These are phyloP conservation scores for Neonectria sp. DNA, from an alignment of 2,329 filamentous ascomycete genomes.

Conservation along the genomic window DNA sequence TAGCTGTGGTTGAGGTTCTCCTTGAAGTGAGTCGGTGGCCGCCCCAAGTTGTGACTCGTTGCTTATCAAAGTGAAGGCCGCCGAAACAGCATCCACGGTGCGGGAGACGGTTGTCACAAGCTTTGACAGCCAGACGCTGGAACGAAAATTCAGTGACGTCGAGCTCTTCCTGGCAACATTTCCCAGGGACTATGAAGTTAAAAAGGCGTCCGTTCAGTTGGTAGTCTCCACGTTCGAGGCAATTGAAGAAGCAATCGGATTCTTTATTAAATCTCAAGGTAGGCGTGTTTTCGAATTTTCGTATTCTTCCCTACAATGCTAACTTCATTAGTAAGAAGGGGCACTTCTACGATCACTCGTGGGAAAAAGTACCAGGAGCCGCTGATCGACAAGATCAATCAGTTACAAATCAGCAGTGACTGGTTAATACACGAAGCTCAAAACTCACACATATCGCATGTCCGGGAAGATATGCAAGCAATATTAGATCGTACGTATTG, in stretches of 20 bases:
- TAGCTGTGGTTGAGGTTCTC: constrained; percentile 13
- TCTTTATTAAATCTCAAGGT: constrained; percentile 12
- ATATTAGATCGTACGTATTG: too few species aligned
- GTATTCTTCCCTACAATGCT: too few species aligned
- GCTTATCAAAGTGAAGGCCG: not conserved
- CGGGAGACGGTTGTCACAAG: constrained; percentile 2
- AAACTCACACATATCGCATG: too few species aligned
- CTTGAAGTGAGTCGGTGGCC: constrained; percentile 4
- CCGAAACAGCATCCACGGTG: not conserved
- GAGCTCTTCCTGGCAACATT: constrained; percentile 23
- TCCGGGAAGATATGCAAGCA: too few species aligned
- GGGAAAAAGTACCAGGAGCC: too few species aligned
- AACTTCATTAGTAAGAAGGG: too few species aligned
- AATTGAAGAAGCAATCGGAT: constrained; percentile 20
- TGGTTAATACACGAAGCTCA: too few species aligned
- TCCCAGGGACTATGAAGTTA: constrained; percentile 1
- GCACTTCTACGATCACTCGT: too few species aligned
- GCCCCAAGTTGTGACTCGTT: too few species aligned
- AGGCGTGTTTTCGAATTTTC: too few species aligned
- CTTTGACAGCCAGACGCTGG: constrained; percentile 9
- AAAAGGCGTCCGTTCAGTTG: not conserved
- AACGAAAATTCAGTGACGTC: constrained; percentile 19
- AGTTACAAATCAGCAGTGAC: too few species aligned
- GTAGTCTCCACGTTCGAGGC: constrained; percentile 2
- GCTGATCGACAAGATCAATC: too few species aligned